Evolutionary conservation across 306 rosid genomes (phyloP).

Genomic region (Luffa acutangula): DNA sequence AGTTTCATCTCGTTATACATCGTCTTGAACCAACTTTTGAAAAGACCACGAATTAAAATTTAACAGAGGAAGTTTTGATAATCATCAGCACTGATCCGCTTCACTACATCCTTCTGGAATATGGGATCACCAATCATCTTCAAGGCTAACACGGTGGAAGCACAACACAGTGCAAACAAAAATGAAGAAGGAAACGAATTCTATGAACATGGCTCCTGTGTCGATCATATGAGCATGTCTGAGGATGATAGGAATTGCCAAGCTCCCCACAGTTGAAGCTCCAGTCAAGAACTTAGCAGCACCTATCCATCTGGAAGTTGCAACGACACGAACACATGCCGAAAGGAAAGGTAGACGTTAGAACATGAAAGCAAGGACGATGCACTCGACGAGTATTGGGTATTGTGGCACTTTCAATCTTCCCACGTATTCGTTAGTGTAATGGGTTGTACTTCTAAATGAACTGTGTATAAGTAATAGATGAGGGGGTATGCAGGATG

Average conservation of each 20-base stretch:
- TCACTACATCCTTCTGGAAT: not conserved
- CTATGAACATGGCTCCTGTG: constrained; percentile 92
- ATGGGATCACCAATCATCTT: constrained; percentile 71
- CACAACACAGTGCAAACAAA: constrained; percentile 83
- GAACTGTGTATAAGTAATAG: not conserved
- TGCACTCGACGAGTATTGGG: not conserved
- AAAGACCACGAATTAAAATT: not conserved
- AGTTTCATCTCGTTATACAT: not conserved
- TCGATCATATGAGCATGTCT: constrained; percentile 86
- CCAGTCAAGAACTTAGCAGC: constrained; percentile 97
- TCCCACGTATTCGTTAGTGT: not conserved
- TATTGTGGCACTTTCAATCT: not conserved
- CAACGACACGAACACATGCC: not conserved
- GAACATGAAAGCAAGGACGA: not conserved
- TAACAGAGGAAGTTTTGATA: not conserved
- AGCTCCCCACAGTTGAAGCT: constrained; percentile 77
- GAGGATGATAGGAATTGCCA: constrained; percentile 91
- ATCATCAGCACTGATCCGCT: not conserved
- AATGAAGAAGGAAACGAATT: constrained; percentile 82
- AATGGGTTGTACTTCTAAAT: not conserved
- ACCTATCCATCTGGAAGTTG: constrained; percentile 65
- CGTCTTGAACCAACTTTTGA: not conserved
- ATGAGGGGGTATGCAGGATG: not conserved
- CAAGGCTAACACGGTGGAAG: constrained; percentile 89
- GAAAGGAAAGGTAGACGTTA: not conserved